Evolutionary conservation across 495 filamentous ascomycete genomes (phyloP).

Genomic region (Saxophila tyrrhenica): DNA sequence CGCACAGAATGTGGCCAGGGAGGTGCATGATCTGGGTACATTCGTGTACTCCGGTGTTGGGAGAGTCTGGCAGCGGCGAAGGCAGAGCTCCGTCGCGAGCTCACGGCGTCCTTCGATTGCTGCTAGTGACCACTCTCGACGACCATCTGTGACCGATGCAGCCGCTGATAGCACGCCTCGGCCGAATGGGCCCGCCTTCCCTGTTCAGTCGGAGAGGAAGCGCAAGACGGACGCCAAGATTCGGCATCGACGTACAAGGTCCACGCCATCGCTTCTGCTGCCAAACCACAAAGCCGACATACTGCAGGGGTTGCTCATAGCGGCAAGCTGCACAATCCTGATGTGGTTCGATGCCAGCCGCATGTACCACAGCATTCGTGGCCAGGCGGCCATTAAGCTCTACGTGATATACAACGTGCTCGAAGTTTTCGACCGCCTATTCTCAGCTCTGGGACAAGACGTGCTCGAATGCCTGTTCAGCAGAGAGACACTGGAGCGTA

Average conservation of each 20-base stretch:
- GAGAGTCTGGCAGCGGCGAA: slow-evolving; percentile 56
- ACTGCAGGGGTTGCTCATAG: slow-evolving; percentile 74
- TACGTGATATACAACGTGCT: slow-evolving; percentile 98
- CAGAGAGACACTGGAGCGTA: slow-evolving; percentile 76
- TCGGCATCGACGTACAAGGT: slow-evolving; percentile 67
- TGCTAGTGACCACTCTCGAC: not conserved
- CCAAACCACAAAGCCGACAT: slow-evolving; percentile 93
- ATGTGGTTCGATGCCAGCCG: slow-evolving; percentile 91
- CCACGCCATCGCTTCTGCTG: slow-evolving; percentile 67
- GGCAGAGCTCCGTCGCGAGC: slow-evolving; percentile 15
- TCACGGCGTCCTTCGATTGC: slow-evolving; percentile 27
- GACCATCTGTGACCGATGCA: not conserved
- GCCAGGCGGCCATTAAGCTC: slow-evolving; percentile 91
- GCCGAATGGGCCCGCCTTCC: not conserved
- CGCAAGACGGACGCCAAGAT: slow-evolving; percentile 24
- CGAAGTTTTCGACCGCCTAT: slow-evolving; percentile 75
- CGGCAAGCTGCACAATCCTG: slow-evolving; percentile 69
- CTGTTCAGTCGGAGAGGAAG: slow-evolving; percentile 16
- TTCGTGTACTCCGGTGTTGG: slow-evolving; percentile 68
- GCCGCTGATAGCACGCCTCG: slow-evolving; percentile 4
- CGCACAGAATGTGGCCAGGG: slow-evolving; percentile 49
- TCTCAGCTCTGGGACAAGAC: slow-evolving; percentile 88
- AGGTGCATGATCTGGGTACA: slow-evolving; percentile 52
- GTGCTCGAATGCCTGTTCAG: slow-evolving; percentile 94
- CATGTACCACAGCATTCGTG: slow-evolving; percentile 97